Conservation (phyloP, 2,329 filamentous ascomycete genomes). For the Sclerotiophoma versabilis region DNA sequence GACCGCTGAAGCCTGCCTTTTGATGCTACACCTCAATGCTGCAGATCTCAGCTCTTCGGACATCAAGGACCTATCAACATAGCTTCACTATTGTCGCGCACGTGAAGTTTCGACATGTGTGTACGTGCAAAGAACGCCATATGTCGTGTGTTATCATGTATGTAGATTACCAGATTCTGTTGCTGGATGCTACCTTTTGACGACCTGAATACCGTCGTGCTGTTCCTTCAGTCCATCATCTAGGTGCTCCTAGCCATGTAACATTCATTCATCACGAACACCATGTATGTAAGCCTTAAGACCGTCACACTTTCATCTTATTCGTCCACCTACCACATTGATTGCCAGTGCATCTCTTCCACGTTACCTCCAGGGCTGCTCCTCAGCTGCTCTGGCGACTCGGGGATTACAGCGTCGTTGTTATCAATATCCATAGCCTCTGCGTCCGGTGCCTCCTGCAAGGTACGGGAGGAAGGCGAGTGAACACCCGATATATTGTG, state of each 20-base stretch:
- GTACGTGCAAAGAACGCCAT: not conserved
- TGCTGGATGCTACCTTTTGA: not conserved
- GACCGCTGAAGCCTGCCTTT: too few relatives aligned
- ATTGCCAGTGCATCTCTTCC: not conserved
- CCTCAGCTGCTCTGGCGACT: not conserved
- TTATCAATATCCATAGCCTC: slow-evolving; percentile 3
- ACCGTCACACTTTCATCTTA: not conserved
- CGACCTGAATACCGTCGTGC: not conserved
- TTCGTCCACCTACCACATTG: not conserved
- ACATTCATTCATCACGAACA: too few relatives aligned
- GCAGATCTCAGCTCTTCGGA: too few relatives aligned
- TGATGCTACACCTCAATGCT: too few relatives aligned
- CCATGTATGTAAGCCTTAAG: not conserved
- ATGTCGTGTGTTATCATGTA: not conserved
- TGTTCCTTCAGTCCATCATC: too few relatives aligned
- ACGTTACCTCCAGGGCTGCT: not conserved
- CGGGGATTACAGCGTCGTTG: not conserved
- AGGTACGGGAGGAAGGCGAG: not conserved
- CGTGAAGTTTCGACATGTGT: not conserved
- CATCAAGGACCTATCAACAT: too few relatives aligned
- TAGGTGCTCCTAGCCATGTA: too few relatives aligned
- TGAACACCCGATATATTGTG: not conserved
- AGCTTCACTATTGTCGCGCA: too few relatives aligned
- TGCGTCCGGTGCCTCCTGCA: not conserved
- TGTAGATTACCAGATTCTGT: not conserved